These are phyloP conservation scores for Globisporangium nagaii DNA, from an alignment of 352 stramenopile genomes.

Conservation along the genomic window DNA sequence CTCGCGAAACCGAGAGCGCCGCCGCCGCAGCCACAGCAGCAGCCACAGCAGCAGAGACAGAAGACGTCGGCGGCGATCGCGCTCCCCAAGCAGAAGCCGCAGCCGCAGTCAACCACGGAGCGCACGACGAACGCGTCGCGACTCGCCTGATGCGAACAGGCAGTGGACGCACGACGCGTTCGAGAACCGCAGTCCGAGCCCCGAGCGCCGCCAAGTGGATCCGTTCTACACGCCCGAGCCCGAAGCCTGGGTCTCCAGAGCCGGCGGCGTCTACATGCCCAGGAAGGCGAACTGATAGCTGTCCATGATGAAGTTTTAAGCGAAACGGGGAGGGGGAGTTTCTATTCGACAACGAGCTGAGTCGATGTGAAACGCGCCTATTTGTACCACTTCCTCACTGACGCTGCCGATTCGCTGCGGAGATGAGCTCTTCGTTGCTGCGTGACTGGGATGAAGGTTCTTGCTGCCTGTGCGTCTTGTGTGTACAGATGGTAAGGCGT, in stretches of 20 bases:
- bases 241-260: constrained; percentile 67
- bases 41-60: neutral
- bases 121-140: constrained; percentile 13
- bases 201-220: constrained; percentile 43
- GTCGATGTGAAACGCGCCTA: constrained; percentile 1
- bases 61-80: neutral
- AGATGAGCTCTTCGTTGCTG: constrained; percentile 42
- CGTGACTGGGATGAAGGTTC: constrained; percentile 70
- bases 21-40: constrained; percentile 16
- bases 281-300: constrained; percentile 15
- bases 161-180: constrained; percentile 75
- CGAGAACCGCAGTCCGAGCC: constrained; percentile 69
- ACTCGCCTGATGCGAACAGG: constrained; percentile 24
- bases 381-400: neutral
- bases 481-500: too few species aligned
- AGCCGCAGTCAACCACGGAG: constrained; percentile 13
- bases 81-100: constrained; percentile 14
- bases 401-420: too few species aligned
- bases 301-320: neutral
- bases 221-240: constrained; percentile 66
- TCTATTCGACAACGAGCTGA: too few species aligned
- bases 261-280: constrained; percentile 74
- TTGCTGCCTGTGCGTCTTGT: neutral
- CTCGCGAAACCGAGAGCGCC: constrained; percentile 1
- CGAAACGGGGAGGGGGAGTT: neutral